A percentile compares a stretch with the other conserved stretches of the same genome.
Conservation (phyloP, 345 rosid species). For the Lepidium didymum region DNA sequence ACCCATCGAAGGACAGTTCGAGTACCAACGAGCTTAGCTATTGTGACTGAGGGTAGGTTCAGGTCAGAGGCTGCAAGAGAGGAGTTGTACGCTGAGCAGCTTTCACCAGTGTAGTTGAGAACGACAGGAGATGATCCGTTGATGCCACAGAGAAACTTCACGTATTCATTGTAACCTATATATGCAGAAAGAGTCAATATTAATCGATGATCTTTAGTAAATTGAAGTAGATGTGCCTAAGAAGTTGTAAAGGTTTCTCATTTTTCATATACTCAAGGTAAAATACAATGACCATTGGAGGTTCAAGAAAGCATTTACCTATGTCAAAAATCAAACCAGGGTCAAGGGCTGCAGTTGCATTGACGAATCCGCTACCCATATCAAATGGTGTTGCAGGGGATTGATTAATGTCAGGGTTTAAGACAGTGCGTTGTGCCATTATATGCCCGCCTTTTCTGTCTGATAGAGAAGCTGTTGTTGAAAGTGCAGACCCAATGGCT, state of each 20-base stretch:
- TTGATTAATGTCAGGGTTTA: slow-evolving; percentile 68
- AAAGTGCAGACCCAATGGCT: slow-evolving; percentile 81
- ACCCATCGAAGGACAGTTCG: slow-evolving; percentile 49
- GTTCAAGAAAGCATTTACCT: slow-evolving; percentile 40
- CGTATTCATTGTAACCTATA: slow-evolving; percentile 70
- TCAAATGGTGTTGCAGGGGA: slow-evolving; percentile 96
- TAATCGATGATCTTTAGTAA: neutral
- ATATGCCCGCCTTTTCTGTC: slow-evolving; percentile 64
- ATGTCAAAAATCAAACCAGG: slow-evolving; percentile 83
- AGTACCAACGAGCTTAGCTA: slow-evolving; percentile 50
- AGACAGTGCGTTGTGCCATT: slow-evolving; percentile 86
- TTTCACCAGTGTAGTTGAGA: slow-evolving; percentile 69
- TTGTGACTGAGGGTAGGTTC: slow-evolving; percentile 86
- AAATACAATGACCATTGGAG: neutral
- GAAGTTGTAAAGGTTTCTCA: neutral
- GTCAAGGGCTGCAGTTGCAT: slow-evolving; percentile 82
- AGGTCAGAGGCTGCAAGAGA: slow-evolving; percentile 48
- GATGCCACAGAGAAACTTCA: slow-evolving; percentile 81
- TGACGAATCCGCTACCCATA: slow-evolving; percentile 95
- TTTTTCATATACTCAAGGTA: neutral
- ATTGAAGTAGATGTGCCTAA: neutral
- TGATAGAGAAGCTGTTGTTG: slow-evolving; percentile 64
- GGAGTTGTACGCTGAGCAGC: slow-evolving; percentile 47
- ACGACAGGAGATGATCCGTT: slow-evolving; percentile 72
- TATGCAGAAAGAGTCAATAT: neutral